These are phyloP conservation scores for Diaporthe batatas DNA, from an alignment of 2,329 filamentous ascomycete genomes.

Conservation along the genomic window DNA sequence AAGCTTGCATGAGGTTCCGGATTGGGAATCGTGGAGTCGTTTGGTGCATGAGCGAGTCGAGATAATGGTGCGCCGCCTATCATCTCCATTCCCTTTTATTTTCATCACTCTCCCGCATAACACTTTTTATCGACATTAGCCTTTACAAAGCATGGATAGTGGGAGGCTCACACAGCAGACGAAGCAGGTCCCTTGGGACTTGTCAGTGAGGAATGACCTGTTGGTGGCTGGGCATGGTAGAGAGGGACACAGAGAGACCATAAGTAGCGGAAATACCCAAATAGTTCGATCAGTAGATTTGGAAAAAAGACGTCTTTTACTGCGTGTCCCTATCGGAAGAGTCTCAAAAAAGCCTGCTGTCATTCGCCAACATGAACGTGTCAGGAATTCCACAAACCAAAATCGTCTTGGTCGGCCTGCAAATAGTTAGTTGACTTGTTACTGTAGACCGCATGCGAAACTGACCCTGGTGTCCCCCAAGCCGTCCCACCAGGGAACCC, in stretches of 20 bases:
- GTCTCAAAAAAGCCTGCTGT: neutral
- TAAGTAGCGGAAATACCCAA: constrained; percentile 35
- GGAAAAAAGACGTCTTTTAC: neutral
- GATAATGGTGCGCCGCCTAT: constrained; percentile 30
- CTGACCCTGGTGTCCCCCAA: neutral
- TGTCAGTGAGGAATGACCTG: neutral
- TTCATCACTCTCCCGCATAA: constrained; percentile 33
- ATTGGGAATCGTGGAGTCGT: constrained; percentile 22
- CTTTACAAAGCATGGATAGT: constrained; percentile 39
- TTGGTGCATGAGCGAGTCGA: constrained; percentile 39
- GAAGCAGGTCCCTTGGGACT: neutral
- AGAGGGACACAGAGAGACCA: constrained; percentile 10
- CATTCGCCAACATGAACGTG: too few relatives aligned
- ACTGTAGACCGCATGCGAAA: neutral
- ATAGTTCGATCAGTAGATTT: constrained; percentile 30
- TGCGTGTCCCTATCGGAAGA: neutral
- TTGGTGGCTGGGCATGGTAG: neutral
- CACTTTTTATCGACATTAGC: constrained; percentile 38
- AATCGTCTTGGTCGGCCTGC: neutral
- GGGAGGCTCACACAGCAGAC: constrained; percentile 25
- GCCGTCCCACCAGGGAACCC: neutral
- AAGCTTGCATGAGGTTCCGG: constrained; percentile 38
- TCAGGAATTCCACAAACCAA: too few relatives aligned
- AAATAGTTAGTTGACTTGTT: too few relatives aligned
- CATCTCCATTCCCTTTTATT: constrained; percentile 38